Base-by-base conservation (phyloP, 2,329 filamentous ascomycete species). In the Venturiaceae sp. region DNA sequence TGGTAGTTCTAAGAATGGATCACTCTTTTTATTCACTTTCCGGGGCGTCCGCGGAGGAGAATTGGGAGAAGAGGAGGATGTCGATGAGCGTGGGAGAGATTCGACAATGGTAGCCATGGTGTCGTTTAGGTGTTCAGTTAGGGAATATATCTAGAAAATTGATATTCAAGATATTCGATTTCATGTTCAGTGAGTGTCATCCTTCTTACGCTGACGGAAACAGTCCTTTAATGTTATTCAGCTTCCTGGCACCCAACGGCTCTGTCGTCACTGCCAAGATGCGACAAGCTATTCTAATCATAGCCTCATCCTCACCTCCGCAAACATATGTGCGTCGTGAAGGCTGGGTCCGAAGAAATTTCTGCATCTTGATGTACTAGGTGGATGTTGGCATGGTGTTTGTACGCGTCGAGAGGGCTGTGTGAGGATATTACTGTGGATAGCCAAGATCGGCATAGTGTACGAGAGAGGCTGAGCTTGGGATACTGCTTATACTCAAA, bases 1-100 rank as follows among this genome's bases (percentile, higher is more conserved):
- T 57, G 53, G 58, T 14, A 55, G 53, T 28, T 57, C 36, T 46
- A 44, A 53, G 36, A 41, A 47, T 19, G 53, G 55, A 63, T 62
- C 66, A 39, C 64, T 34, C 23, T 28, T 34, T 9, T 30, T 53
- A 13, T 37, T 34, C 52, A 53, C 23, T n/a, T 53, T 53, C 34
- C 52, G 44, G 13, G 44, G 26, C 3, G 44, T 50, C 44, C 44
- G 44, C 4, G 41, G 21, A 3, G 44, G 44, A 21, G 44, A n/a
- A 13, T 50, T 30, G n/a, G 32, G 34, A 7, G 52, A n/a, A 19
- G 30, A 37, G 30, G 52, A 36, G 28, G 52, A 53, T 36, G 30
- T 28, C n/a, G 52, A 36, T 14, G 23, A 30, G 23, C 2, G 44
- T 50, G 30, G 26, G 16, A 26, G 26, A n/a, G 44, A 30, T 50